Conservation (phyloP, 352 stramenopile genomes). For the Phytophthora foliorum region DNA sequence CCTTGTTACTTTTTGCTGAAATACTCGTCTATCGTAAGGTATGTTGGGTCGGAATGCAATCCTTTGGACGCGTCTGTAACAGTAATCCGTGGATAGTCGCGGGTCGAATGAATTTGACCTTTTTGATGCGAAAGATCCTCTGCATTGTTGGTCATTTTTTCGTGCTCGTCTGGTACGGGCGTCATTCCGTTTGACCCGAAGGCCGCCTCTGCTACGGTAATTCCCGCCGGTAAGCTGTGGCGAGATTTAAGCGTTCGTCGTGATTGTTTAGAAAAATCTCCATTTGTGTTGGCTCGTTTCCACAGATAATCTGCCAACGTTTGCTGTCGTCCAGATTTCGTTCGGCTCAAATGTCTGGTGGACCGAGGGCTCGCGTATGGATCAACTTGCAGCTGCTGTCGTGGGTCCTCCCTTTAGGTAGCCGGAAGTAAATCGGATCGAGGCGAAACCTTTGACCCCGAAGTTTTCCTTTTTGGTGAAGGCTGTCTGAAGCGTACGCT, state of each 20-base stretch:
- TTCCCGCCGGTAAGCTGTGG: neutral
- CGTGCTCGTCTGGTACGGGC: neutral
- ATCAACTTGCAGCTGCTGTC: neutral
- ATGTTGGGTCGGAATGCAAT: no score
- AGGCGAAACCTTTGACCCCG: no score
- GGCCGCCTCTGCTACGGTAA: neutral
- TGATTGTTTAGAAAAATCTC: neutral
- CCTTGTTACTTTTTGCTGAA: no score
- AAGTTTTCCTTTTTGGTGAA: no score
- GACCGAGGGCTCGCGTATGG: neutral
- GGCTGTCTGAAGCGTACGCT: no score
- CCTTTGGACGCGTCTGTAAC: no score
- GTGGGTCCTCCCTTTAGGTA: neutral
- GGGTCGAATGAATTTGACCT: no score
- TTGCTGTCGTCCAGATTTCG: neutral
- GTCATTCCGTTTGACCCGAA: neutral
- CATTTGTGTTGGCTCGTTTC: slow-evolving; percentile 4
- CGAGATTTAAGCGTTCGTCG: neutral
- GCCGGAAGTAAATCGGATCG: neutral
- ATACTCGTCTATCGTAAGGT: no score
- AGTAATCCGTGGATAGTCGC: no score
- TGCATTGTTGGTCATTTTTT: neutral
- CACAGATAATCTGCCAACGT: neutral
- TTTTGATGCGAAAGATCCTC: no score
- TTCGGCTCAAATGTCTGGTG: neutral